These are phyloP conservation scores for Aspergillus nomiae DNA, from an alignment of 2,329 filamentous ascomycete genomes.

Conservation along the genomic window DNA sequence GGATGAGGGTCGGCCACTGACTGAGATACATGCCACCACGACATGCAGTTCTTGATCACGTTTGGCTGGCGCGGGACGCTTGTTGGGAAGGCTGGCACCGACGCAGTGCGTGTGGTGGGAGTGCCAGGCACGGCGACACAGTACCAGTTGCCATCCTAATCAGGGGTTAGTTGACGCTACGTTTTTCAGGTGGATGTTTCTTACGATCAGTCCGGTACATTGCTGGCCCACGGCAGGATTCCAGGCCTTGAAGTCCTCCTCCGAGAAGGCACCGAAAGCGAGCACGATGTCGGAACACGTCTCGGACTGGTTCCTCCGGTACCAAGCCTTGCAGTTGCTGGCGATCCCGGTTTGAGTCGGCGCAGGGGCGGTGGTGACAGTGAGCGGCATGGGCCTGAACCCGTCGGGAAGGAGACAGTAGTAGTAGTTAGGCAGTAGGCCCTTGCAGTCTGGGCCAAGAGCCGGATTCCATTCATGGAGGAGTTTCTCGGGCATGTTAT, in stretches of 20 bases:
- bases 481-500: conserved; percentile 1
- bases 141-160: conserved; percentile 7
- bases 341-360: neutral
- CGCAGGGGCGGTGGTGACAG: conserved; percentile 8
- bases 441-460: conserved; percentile 11
- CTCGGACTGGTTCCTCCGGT: neutral
- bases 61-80: neutral
- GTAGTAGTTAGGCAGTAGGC: conserved; percentile 9
- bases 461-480: conserved; percentile 15
- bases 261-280: conserved; percentile 3
- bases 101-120: conserved; percentile 1
- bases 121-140: conserved; percentile 9
- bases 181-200: neutral
- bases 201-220: neutral
- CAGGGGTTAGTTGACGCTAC: neutral
- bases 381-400: conserved; percentile 2
- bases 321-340: conserved; percentile 6
- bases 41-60: neutral
- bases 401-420: conserved; percentile 15
- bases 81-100: neutral
- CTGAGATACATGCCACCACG: neutral
- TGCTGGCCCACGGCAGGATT: neutral
- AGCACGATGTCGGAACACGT: neutral
- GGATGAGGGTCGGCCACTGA: neutral
- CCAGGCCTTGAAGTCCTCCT: conserved; percentile 16